Evolutionary conservation across 2,329 filamentous ascomycete genomes (phyloP).

Genomic region (Fusarium albidum): DNA sequence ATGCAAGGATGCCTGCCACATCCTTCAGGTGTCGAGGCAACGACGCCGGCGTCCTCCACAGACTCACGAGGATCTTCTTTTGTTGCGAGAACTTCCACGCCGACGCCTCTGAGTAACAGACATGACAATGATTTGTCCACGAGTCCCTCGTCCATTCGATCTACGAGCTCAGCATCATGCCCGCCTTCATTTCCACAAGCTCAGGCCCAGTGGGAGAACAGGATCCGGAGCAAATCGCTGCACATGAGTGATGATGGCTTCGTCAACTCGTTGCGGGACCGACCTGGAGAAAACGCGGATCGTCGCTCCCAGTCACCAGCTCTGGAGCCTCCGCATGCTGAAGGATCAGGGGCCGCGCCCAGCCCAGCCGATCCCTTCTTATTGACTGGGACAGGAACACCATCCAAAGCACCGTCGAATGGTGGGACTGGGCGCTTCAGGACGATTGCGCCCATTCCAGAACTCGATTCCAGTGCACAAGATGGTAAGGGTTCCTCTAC

Average conservation of each 20-base stretch:
- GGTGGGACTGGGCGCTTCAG: neutral
- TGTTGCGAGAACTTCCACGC: constrained; percentile 23
- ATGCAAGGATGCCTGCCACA: constrained; percentile 25
- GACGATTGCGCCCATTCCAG: neutral
- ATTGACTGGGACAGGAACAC: neutral
- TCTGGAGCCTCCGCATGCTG: neutral
- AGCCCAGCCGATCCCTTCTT: constrained; percentile 13
- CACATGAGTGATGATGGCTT: constrained; percentile 19
- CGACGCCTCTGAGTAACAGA: constrained; percentile 16
- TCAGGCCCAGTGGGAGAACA: neutral
- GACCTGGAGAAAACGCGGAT: constrained; percentile 7
- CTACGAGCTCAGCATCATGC: constrained; percentile 14
- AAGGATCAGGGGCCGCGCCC: neutral
- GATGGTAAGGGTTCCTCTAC: constrained; percentile 8
- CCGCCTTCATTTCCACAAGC: constrained; percentile 9
- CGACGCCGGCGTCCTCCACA: constrained; percentile 10
- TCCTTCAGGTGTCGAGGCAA: constrained; percentile 17
- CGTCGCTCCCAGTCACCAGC: constrained; percentile 8
- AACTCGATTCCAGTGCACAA: neutral
- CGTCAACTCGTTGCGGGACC: neutral
- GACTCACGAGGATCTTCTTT: constrained; percentile 30
- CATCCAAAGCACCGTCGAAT: neutral
- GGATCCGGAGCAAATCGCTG: neutral
- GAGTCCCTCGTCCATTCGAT: constrained; percentile 16
- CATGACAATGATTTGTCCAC: constrained; percentile 12